Percentiles rank a stretch among this genome's conserved stretches.
Conservation (phyloP, 176 grass and related monocot genomes). For the Ampelocalamus luodianensis region DNA sequence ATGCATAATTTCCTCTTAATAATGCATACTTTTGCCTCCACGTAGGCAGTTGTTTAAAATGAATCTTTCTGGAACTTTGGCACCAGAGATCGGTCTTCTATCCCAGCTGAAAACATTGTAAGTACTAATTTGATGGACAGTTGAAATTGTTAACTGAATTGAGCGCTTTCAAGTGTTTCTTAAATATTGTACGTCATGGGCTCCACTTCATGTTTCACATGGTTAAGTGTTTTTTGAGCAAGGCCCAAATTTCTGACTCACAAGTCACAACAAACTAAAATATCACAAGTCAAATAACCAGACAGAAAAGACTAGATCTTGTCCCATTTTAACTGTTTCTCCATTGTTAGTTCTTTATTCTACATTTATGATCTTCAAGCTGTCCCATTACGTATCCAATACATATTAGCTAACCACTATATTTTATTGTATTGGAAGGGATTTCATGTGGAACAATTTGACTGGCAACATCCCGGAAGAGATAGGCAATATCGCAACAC, state of each 20-base stretch:
- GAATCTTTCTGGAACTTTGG: slow-evolving; percentile 88
- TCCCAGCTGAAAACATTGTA: slow-evolving; percentile 72
- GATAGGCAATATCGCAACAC: slow-evolving; percentile 72
- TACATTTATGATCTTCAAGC: neutral
- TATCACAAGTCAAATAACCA: neutral
- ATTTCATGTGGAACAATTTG: slow-evolving; percentile 97
- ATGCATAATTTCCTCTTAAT: slow-evolving; percentile 31
- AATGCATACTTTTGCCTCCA: neutral
- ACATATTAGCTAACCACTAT: slow-evolving; percentile 27
- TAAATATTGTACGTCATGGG: neutral
- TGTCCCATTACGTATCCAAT: slow-evolving; percentile 7
- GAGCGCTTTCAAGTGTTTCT: neutral
- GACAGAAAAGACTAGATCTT: neutral
- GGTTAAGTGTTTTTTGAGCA: neutral
- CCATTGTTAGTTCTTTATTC: slow-evolving; percentile 1
- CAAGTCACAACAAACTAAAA: neutral
- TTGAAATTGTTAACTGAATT: neutral
- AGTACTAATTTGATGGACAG: slow-evolving; percentile 39
- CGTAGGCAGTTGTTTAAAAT: slow-evolving; percentile 78
- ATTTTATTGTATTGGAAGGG: slow-evolving; percentile 54
- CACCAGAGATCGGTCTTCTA: slow-evolving; percentile 71
- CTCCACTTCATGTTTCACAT: slow-evolving; percentile 14
- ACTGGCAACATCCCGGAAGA: slow-evolving; percentile 91
- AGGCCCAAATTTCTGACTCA: neutral
- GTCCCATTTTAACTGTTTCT: slow-evolving; percentile 30